Percentiles rank a stretch among this genome's conserved stretches.
Conservation (phyloP, 116 monocot species). For the Thalassia testudinum region DNA sequence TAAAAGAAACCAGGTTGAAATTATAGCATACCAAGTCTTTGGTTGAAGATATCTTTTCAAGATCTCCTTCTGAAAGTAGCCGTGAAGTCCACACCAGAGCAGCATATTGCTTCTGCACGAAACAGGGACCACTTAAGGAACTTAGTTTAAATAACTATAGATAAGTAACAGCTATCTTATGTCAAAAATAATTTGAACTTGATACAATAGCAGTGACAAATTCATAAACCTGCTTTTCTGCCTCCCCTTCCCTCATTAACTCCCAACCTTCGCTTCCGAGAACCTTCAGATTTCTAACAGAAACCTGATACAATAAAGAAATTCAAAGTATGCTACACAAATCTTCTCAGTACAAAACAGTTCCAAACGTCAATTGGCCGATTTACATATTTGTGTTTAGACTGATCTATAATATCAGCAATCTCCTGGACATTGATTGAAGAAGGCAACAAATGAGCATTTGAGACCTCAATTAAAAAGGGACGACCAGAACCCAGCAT, state of each 20-base stretch:
- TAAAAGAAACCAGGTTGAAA: background rate
- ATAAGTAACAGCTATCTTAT: background rate
- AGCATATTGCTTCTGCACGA: constrained; percentile 84
- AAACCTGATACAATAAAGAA: constrained; percentile 23
- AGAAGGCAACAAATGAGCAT: constrained; percentile 47
- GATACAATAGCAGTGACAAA: too few relatives aligned
- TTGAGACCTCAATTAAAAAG: constrained; percentile 79
- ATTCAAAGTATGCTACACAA: background rate
- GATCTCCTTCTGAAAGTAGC: constrained; percentile 43
- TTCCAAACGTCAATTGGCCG: too few relatives aligned
- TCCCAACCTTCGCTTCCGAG: constrained; percentile 69
- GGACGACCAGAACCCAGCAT: constrained; percentile 98
- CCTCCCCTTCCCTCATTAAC: constrained; percentile 90
- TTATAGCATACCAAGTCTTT: constrained; percentile 49
- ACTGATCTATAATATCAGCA: constrained; percentile 48
- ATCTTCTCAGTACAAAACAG: too few relatives aligned
- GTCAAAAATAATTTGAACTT: too few relatives aligned
- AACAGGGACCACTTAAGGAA: background rate
- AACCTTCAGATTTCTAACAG: constrained; percentile 53
- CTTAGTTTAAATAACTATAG: background rate
- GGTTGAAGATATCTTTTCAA: constrained; percentile 33
- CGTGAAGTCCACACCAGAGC: constrained; percentile 89
- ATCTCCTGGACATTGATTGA: constrained; percentile 38
- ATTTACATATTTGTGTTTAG: constrained; percentile 55
- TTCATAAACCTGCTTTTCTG: constrained; percentile 86